Base-by-base conservation (phyloP, 352 stramenopile genomes). In the Phytophthora pluvialis region DNA sequence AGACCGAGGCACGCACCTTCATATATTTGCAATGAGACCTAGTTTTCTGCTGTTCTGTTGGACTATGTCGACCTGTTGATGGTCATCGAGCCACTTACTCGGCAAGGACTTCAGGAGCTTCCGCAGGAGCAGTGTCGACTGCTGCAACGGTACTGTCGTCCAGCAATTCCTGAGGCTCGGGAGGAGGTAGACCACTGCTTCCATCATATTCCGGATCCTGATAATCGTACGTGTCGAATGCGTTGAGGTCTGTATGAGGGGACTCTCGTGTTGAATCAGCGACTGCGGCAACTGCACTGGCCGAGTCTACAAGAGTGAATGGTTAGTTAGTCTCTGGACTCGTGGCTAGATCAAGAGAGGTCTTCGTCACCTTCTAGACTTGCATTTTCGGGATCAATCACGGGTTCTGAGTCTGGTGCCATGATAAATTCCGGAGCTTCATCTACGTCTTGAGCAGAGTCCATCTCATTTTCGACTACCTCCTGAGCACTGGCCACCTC, bases 201-300 rank as follows among this genome's bases (percentile, higher is more conserved):
- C 33, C 50, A 28, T 64, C 57, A 47, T 57, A 69, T 21, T 38
- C 38, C 10, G 53, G 21, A 18, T 70, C 42, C 29, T 64, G 25
- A 28, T 64, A 70, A 26, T 65, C 59, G 56, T 60, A 72, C 25
- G 56, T 60, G 28, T 76, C 63, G 38, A 54, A 80, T 4, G 64
- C 53, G 25, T 78, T 76, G 12, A 74, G 15, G 18, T 78, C 56
- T 26, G 47, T 39, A 10, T 5, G 9, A 31, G 40, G 11, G 1
- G 56, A 13, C 6, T 38, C 31, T 21, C 29, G 32, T 31, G 28
- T 29, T 26, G 25, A 7, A 44, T 38, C 44, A 13, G 35, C 13
- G 40, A 25, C 21, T 25, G 33, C 6, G 28, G 40, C 8, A 28
- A 7, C 35, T 45, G 21, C 33, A 46, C 9, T 25, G 4, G 25